Base-by-base conservation (phyloP, 768 basidiomycete genomes). In the Russula griseocarnosa region DNA sequence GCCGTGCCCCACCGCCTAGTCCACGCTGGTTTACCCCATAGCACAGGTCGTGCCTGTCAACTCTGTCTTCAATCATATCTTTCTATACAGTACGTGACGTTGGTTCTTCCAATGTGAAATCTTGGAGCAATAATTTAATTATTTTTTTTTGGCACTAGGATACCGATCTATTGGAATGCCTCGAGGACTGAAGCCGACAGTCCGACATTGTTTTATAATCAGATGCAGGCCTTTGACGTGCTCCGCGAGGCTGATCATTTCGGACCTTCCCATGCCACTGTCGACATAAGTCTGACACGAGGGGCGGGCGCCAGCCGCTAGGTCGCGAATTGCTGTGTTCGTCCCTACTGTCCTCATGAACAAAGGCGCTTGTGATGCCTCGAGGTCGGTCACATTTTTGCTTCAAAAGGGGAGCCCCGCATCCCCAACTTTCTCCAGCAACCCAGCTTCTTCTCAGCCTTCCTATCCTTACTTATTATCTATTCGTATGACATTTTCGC, bases 401-500 rank as follows among this genome's bases (percentile, higher is more conserved):
- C 22, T 7, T 49, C 11, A 49, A 55, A 60, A 50, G 32, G 44
- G 13, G 13, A 9, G 13, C 53, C 57, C 47, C 58, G 20, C 53
- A 50, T 32, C 47, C 58, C 62, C 49, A n/a, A 26, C 59, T 20
- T 20, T 28, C 30, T 51, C 36, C 63, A 10, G 1, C 55, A 34
- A 44, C 40, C 53, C 40, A 34, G 40, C 40, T 18, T 8, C 11
- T 40, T 32, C n/a, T 18, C 20, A 11, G 11, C 1, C 16, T 13
- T 24, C n/a, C 18, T 8, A 14, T 55, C 18, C 38, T 51, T 26
- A 5, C 30, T 55, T 56, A 51, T 60, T 60, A 51, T 51, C 59
- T 65, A 60, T 65, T 55, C 47, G 9, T 56, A 65, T 65, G 64
- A 36, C 10, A 42, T 14, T 60, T 60, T 24, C 24, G 13, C 53